Conservation (phyloP, 2,329 filamentous ascomycete genomes). For the Plenodomus tracheiphilus region DNA sequence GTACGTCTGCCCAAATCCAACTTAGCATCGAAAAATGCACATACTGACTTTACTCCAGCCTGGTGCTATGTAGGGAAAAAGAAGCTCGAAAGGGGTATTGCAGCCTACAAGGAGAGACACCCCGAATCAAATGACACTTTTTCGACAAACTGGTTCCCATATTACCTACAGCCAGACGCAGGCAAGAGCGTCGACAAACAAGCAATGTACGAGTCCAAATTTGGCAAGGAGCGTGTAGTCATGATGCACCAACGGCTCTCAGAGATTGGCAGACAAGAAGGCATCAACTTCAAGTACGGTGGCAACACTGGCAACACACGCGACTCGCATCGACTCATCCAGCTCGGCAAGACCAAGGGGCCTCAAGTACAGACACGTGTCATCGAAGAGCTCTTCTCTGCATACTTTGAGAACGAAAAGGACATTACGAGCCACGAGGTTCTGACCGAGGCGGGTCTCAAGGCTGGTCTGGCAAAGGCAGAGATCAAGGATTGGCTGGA, state of each 20-base stretch:
- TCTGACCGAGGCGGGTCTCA: conserved; percentile 46
- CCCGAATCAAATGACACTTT: conserved; percentile 69
- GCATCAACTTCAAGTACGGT: conserved; percentile 73
- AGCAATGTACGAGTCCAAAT: conserved; percentile 63
- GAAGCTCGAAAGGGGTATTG: conserved; percentile 73
- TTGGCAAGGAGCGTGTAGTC: conserved; percentile 63
- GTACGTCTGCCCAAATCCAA: conserved; percentile 39
- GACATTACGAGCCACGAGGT: conserved; percentile 51
- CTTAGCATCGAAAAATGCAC: background rate
- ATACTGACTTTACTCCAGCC: conserved; percentile 21
- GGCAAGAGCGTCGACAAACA: conserved; percentile 60
- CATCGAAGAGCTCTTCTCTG: conserved; percentile 45
- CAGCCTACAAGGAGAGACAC: conserved; percentile 64
- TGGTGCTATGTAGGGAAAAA: conserved; percentile 76
- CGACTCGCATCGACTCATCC: conserved; percentile 73
- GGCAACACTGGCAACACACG: conserved; percentile 76
- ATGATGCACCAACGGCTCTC: conserved; percentile 63
- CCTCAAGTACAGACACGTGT: conserved; percentile 52
- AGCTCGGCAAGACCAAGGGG: conserved; percentile 65
- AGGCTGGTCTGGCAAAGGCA: conserved; percentile 48
- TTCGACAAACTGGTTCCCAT: conserved; percentile 74
- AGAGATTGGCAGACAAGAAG: conserved; percentile 63
- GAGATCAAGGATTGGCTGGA: conserved; percentile 51
- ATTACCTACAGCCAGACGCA: conserved; percentile 73
- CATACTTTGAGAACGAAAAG: conserved; percentile 54